These are phyloP conservation scores for Fusarium newnesense DNA, from an alignment of 2,329 filamentous ascomycete species.

Conservation along the genomic window DNA sequence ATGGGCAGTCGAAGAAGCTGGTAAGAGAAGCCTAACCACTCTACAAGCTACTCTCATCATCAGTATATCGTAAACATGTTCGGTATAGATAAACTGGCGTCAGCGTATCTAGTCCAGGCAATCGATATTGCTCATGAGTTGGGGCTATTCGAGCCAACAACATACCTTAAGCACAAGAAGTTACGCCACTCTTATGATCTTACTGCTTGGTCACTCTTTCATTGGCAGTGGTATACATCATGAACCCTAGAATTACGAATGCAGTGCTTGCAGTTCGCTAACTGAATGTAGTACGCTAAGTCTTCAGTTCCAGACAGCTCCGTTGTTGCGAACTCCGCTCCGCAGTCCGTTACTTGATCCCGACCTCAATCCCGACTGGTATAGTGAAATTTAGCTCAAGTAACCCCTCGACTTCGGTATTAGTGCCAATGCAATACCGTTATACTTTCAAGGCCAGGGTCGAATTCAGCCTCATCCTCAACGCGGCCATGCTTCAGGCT, in stretches of 20 bases:
- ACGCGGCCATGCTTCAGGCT: neutral
- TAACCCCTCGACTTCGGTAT: conserved; percentile 1
- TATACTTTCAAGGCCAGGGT: neutral
- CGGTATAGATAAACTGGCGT: neutral
- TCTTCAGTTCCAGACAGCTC: conserved; percentile 2
- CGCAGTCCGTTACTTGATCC: neutral
- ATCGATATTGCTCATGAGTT: neutral
- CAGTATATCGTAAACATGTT: neutral
- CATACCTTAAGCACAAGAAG: neutral
- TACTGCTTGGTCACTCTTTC: conserved; percentile 20
- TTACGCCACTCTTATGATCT: neutral
- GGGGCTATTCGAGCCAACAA: neutral
- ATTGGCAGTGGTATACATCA: conserved; percentile 4
- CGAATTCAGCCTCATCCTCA: neutral
- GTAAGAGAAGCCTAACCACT: neutral
- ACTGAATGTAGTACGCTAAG: neutral
- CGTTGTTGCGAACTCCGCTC: neutral
- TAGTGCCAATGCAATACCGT: neutral
- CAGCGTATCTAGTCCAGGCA: neutral
- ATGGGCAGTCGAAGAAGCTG: neutral
- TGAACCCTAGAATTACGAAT: neutral
- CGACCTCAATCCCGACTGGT: neutral
- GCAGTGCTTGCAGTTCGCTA: neutral
- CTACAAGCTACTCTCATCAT: neutral
- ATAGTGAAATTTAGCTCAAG: conserved; percentile 18